Evolutionary conservation across 2,329 filamentous ascomycete genomes (phyloP), one percentile per base, ranked within the genome.

Genomic region (Mycosphaerella sp.): DNA sequence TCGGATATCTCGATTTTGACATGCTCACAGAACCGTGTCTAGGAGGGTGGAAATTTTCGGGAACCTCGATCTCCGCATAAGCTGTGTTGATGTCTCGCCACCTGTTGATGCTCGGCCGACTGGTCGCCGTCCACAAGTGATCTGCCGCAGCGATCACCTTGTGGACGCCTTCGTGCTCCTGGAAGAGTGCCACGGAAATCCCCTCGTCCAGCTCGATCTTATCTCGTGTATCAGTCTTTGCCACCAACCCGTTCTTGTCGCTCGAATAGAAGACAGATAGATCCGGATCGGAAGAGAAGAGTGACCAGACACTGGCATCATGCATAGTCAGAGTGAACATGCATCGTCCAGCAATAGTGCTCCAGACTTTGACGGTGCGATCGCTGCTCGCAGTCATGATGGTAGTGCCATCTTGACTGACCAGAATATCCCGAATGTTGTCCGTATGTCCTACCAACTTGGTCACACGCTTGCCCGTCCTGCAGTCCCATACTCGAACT

Each of bases 281-380:
- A 55, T 86, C 80, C 0, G 91, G 90, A 64, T 95, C 83, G 51
- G 92, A 85, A 0, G 93, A 96, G 71, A 87, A 95, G 21, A 98
- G 78, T 1, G 89, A 95, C 93, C 93, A 98, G 21, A 98, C 89
- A 68, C 91, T 96, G 67, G 95, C 90, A 67, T 95, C 95, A 73
- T 98, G 93, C 93, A 98, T 98, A 51, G 91, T 96, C 64, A 98
- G 80, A 0, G 93, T 98, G 72, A 96, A 89, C 86, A 97, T 92
- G 77, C 93, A 98, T 63, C 93, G 81, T 52, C 93, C 93, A 21
- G 90, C 92, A 9, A 88, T 93, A 63, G 97, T 85, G 62, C 91
- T 96, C 93, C 93, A 98, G 54, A 97, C 83, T 74, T 98, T 98
- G 75, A 98, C 86, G 0, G 93, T 97, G 73, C 95, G 90, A 70